These are phyloP conservation scores for Paracoccidioides lutzii DNA, from an alignment of 2,329 filamentous ascomycete genomes.

Conservation along the genomic window DNA sequence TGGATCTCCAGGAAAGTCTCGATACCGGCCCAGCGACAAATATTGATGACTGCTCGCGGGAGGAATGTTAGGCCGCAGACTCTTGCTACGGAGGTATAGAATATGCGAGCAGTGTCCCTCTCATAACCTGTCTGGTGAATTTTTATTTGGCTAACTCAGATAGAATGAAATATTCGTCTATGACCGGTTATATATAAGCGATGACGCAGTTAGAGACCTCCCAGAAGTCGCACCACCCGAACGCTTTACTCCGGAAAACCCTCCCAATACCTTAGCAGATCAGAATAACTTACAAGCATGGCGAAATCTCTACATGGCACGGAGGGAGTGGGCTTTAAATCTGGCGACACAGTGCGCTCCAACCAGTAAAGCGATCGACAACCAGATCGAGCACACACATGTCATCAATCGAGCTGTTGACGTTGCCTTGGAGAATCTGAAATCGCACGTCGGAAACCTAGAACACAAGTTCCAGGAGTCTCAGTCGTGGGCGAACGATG, in stretches of 20 bases:
- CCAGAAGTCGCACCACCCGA: slow-evolving; percentile 41
- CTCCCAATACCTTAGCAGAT: slow-evolving; percentile 71
- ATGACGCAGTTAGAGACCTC: slow-evolving; percentile 36
- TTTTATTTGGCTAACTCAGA: slow-evolving; percentile 5
- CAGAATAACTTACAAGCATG: slow-evolving; percentile 74
- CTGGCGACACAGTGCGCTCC: slow-evolving; percentile 56
- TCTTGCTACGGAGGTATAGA: slow-evolving; percentile 63
- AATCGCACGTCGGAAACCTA: slow-evolving; percentile 34
- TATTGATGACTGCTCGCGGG: slow-evolving; percentile 72
- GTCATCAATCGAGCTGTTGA: slow-evolving; percentile 60
- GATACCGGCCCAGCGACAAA: slow-evolving; percentile 66
- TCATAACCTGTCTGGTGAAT: background rate
- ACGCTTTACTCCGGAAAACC: slow-evolving; percentile 45
- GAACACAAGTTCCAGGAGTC: slow-evolving; percentile 35
- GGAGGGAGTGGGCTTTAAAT: slow-evolving; percentile 64
- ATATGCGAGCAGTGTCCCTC: slow-evolving; percentile 8
- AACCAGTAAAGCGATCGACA: slow-evolving; percentile 49
- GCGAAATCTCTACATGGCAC: slow-evolving; percentile 71
- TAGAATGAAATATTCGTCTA: slow-evolving; percentile 87
- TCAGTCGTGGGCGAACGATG: slow-evolving; percentile 33
- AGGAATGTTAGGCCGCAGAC: slow-evolving; percentile 72
- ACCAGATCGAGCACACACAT: slow-evolving; percentile 33
- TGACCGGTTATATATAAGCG: slow-evolving; percentile 58
- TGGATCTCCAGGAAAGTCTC: slow-evolving; percentile 65
- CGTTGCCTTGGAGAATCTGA: slow-evolving; percentile 67